Evolutionary conservation across 495 filamentous ascomycete species (phyloP), one percentile per base, ranked within the genome.

Genomic region (Recurvomyces mirabilis): DNA sequence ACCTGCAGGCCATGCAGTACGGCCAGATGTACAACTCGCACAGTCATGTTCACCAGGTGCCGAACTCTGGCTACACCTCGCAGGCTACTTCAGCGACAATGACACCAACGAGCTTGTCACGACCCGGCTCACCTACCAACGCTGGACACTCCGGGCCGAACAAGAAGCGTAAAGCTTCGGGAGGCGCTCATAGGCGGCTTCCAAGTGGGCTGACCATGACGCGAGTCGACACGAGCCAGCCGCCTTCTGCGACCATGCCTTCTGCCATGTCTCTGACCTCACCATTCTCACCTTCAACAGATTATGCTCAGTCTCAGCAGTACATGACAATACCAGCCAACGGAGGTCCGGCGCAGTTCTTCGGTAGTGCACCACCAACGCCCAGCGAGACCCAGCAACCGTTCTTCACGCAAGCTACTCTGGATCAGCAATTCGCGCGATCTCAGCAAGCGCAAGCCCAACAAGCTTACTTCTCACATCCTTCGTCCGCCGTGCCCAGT

Each of bases 141-240:
- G 53, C 70, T 5, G 75, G 73, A 19, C 71, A 77, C 38, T 58
- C 64, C 43, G 77, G 72, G 7, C 77, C 77, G 28, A 68, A 68
- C 44, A 89, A 87, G 64, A 81, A 82, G 54, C 74, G 85, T 45
- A 89, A 87, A 58, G 71, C 79, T 59, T 38, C 30, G 18, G n/a
- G n/a, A n/a, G 30, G 20, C 12, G 41, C 39, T 18, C 51, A 54
- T 21, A 30, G 63, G 32, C 81, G 81, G 61, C 58, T 91, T n/a
- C 79, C 83, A 1, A 74, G 66, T 5, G 77, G 74, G 31, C 59
- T 94, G 54, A 73, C 75, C 12, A 93, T 93, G 87, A 93, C 87
- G 0, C 32, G 51, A 14, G 51, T 54, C 6, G 51, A 54, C 22
- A 54, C 51, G 12, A 54, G 30, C 29, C 51, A 54, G 35, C 45